Base-by-base conservation (phyloP, 805 yeast species). In the Hanseniaspora taiwanica region DNA sequence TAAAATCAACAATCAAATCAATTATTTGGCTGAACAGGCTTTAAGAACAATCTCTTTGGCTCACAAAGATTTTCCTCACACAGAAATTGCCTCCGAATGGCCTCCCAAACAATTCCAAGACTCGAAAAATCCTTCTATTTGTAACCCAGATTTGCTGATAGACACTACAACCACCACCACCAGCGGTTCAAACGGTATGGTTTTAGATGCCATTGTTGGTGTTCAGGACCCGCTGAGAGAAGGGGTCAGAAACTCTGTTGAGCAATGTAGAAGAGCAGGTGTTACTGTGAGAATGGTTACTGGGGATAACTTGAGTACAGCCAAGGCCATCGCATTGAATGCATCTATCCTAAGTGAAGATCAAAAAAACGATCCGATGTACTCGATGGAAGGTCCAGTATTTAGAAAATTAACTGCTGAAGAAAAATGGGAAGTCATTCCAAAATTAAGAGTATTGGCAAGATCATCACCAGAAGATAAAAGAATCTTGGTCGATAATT, bases 221-320 rank as follows among this genome's bases (percentile, higher is more conserved):
- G 84, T 91, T 52, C 89, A 85, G 63, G 98, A 91, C 63, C 98
- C 98, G 0, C 68, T 91, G 44, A 78, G 96, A 51, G 72, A 71
- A 4, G 96, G 96, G 46, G 97, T 91, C 8, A 70, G 76, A n/a
- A 77, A 79, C 34, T 94, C 98, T 1, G 95, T 91, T 21, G 66
- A 68, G 31, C 80, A 81, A 54, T 91, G 98, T 63, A 78, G 75
- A 49, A 66, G 66, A 25, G 97, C 98, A 1, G 97, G 98, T 43
- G 97, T 91, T 19, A 73, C 81, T 19, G 97, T 91, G 16, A 72
- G 96, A 49, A 91, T 91, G 98, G 96, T 91, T 35, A 91, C 99
- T 17, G 99, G 99, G 59, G 99, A 91, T 59, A 89, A 89, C 55
- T 58, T 89, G 42, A 63, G 76, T 35, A 91, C 99, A 2, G 99